A percentile compares a stretch with the other conserved stretches of the same genome.
phyloP scores from a whole-genome alignment of 768 basidiomycete genomes.

The Termitomyces sp. region DNA sequence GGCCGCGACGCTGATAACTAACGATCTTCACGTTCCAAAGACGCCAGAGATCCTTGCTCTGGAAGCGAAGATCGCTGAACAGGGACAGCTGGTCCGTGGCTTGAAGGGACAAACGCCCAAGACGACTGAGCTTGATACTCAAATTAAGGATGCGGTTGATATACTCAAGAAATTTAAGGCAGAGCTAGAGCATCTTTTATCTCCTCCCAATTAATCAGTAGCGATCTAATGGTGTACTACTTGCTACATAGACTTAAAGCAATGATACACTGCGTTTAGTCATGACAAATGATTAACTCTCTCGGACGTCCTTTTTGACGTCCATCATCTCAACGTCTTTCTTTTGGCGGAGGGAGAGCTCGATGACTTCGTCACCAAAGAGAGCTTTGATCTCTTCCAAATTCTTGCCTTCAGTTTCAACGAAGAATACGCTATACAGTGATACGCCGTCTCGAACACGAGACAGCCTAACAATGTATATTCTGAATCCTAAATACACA shows the following conservation, averaged over 20 bases:
- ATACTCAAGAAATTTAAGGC: conserved; percentile 62
- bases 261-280: not conserved
- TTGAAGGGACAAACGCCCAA: conserved; percentile 64
- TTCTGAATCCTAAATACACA: no score
- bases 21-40: conserved; percentile 49
- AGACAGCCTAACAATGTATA: no score
- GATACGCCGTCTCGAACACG: no score
- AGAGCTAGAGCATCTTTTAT: conserved; percentile 35
- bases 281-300: not conserved
- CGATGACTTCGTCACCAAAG: not conserved
- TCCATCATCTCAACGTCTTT: not conserved
- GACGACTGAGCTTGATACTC: conserved; percentile 54
- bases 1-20: conserved; percentile 34
- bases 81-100: conserved; percentile 68
- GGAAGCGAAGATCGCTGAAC: conserved; percentile 70
- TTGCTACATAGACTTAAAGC: not conserved
- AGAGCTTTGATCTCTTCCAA: not conserved
- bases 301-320: not conserved
- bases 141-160: conserved; percentile 57
- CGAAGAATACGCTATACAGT: not conserved
- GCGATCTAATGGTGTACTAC: not conserved
- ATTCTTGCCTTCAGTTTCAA: not conserved
- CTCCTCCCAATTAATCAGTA: not conserved
- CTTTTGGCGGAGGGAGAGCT: not conserved
- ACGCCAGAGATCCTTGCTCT: conserved; percentile 67